Evolutionary conservation across 83 land plant species (phyloP).

Genomic region (Picea abies): DNA sequence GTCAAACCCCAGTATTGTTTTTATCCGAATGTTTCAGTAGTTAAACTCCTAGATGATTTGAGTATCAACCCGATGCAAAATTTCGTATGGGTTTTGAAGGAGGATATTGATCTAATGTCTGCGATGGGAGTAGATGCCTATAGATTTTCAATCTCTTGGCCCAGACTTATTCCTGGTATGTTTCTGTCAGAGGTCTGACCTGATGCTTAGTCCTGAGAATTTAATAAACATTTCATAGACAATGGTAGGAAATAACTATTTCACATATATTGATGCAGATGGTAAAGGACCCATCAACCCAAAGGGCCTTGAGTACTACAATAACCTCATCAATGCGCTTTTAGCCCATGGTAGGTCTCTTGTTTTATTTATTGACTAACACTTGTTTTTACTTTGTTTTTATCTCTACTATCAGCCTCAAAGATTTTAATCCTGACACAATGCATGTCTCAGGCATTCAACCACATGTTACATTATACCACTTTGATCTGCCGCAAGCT

Average conservation of each 20-base stretch:
- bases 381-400: too few relatives aligned
- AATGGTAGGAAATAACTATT: too few relatives aligned
- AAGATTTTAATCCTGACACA: too few relatives aligned
- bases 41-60: too few relatives aligned
- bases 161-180: slow-evolving; percentile 3
- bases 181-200: too few relatives aligned
- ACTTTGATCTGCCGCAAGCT: slow-evolving; percentile 44
- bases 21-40: too few relatives aligned
- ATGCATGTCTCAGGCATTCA: slow-evolving; percentile 30
- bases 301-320: slow-evolving; percentile 39
- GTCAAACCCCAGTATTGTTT: too few relatives aligned
- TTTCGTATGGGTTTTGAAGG: slow-evolving; percentile 20
- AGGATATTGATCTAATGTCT: slow-evolving; percentile 61
- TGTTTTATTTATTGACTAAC: too few relatives aligned
- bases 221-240: too few relatives aligned
- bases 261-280: neutral
- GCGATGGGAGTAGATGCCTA: slow-evolving; percentile 74
- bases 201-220: too few relatives aligned
- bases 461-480: slow-evolving; percentile 41
- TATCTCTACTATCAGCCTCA: too few relatives aligned
- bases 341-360: slow-evolving; percentile 24
- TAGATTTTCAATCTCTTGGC: slow-evolving; percentile 75
- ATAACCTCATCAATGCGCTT: slow-evolving; percentile 38
- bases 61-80: too few relatives aligned
- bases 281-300: slow-evolving; percentile 26